phyloP scores from a whole-genome alignment of 202 grass and related monocot species.

The Bolboschoenoplectus hybrid region DNA sequence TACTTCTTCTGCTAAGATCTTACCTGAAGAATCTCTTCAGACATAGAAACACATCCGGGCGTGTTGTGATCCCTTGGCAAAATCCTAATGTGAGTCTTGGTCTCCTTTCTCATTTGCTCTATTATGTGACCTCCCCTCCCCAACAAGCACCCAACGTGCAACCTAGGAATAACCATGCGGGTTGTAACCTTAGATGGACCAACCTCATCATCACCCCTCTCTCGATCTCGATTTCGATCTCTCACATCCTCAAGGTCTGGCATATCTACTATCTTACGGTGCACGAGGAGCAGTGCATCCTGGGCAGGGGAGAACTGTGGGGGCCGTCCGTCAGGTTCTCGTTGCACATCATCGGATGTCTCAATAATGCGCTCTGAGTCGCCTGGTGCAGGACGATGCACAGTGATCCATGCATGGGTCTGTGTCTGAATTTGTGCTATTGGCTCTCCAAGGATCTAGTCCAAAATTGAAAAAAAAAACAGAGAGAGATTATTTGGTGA shows the following conservation, averaged over 20 bases:
- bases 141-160: conserved; percentile 86
- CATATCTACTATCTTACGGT: conserved; percentile 78
- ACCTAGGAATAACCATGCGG: conserved; percentile 73
- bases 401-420: conserved; percentile 71
- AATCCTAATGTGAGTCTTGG: conserved; percentile 94
- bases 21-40: conserved; percentile 98
- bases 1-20: conserved; percentile 5
- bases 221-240: conserved; percentile 32
- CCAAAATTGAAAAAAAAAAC: background rate
- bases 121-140: conserved; percentile 94
- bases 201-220: conserved; percentile 61
- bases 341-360: conserved; percentile 58
- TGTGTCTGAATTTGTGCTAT: conserved; percentile 55
- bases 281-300: conserved; percentile 80
- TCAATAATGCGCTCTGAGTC: conserved; percentile 77
- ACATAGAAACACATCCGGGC: conserved; percentile 66
- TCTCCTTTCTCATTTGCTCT: conserved; percentile 97
- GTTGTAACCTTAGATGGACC: conserved; percentile 66
- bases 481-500: background rate
- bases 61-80: conserved; percentile 84
- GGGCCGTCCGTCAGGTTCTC: conserved; percentile 70
- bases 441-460: conserved; percentile 22
- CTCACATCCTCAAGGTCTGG: conserved; percentile 53
- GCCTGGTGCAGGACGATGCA: conserved; percentile 60
- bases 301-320: conserved; percentile 84